Base-by-base conservation (phyloP, 208 protist genomes). In the Crithidia fasciculata region DNA sequence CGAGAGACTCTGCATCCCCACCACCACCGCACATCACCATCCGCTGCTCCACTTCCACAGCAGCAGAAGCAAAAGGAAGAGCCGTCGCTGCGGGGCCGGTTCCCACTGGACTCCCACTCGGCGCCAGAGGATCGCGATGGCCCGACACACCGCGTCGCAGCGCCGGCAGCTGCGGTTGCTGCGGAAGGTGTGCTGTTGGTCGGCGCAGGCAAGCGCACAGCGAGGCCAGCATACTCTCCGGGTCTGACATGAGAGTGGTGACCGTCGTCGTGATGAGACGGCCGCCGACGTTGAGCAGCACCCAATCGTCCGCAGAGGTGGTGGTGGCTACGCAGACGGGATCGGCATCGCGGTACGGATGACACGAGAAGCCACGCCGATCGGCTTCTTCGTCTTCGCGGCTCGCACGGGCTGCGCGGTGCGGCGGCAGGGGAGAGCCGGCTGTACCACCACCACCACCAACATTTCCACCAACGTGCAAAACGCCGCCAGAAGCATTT, bases 261-360 rank as follows among this genome's bases (percentile, higher is more conserved):
- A 93, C 47, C 13, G 90, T 97, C 13, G 93, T 94, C 5, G 78
- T 90, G 81, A 97, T 89, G 40, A 81, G 61, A 15, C 77, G 79
- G 3, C 93, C 93, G 47, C 93, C 90, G 15, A 97, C 90, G 73
- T 92, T 91, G 57, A 97, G 74, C 47, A 81, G 74, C 43, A 95
- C 90, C 88, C 89, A 96, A 13, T 93, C 86, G 5, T 56, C 16
- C 2, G 79, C 52, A 4, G 81, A 84, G 9, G 60, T 60, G 36
- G 80, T 82, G 9, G 47, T 44, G 16, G 49, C 54, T 10, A 53
- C 28, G 67, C 80, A 86, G 40, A 80, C 66, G 18, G 76, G 72
- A 60, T 58, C 60, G 13, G 63, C 12, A 16, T 57, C 50, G 8
- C 66, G 65, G 39, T 73, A 19, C 40, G 71, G 64, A 10, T 70